These are phyloP conservation scores for Pilatotrama ljubarskyi DNA, from an alignment of 768 basidiomycete genomes.

Conservation along the genomic window DNA sequence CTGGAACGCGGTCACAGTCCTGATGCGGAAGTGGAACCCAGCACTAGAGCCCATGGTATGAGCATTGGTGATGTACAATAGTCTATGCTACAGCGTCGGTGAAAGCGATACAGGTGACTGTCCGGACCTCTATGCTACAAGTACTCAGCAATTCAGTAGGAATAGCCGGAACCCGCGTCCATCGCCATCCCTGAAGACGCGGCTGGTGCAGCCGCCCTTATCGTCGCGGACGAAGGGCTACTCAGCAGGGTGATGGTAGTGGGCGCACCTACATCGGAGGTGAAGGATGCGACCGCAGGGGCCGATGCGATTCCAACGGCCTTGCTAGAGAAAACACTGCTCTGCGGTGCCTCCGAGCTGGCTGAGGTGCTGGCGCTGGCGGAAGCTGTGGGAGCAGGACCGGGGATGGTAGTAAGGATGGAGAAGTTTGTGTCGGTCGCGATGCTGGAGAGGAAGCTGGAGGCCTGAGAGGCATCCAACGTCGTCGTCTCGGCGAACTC, in stretches of 20 bases:
- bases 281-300: not conserved
- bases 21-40: too few relatives aligned
- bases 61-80: not conserved
- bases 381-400: not conserved
- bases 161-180: constrained; percentile 5
- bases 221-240: not conserved
- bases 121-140: not conserved
- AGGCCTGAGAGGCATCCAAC: constrained; percentile 44
- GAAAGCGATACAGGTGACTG: not conserved
- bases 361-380: not conserved
- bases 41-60: too few relatives aligned
- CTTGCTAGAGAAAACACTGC: constrained; percentile 8
- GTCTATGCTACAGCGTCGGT: constrained; percentile 11
- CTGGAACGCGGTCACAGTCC: too few relatives aligned
- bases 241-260: constrained; percentile 7
- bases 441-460: constrained; percentile 41
- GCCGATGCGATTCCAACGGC: constrained; percentile 7
- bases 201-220: not conserved
- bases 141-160: constrained; percentile 1
- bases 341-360: not conserved
- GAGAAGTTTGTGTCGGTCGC: constrained; percentile 24
- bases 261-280: constrained; percentile 4
- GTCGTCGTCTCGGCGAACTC: constrained; percentile 40
- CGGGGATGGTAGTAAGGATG: constrained; percentile 8
- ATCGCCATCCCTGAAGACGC: not conserved